Base-by-base conservation (phyloP, 129 eudicot species). In the Erigeron canadensis region DNA sequence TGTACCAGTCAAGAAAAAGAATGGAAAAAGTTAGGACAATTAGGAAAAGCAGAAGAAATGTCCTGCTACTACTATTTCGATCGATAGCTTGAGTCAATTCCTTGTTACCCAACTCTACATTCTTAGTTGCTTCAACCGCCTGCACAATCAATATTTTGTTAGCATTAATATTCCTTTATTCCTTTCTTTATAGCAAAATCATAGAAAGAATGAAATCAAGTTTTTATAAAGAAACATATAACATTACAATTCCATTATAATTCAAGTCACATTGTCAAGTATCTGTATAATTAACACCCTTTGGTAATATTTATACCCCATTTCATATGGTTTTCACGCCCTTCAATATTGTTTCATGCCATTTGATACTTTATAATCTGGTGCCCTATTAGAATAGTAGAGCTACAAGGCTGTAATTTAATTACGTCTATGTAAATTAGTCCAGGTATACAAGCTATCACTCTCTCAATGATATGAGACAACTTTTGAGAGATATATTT, bases 1-100 rank as follows among this genome's bases (percentile, higher is more conserved):
- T 87, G 68, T 89, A 93, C 98, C 98, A 93, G 80, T 93, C 98
- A 63, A 93, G 89, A 77, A 93, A 93, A 41, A 93, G 85, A 81
- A 89, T 66, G 15, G 96, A 81, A 55, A 93, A 84, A 4, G 95
- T 93, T 51, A 93, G 87, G 34, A 93, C 96, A 79, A 80, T 69
- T 10, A 89, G 74, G 59, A 87, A 93, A 69, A 89, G 87, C 86
- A 94, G 60, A 64, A 94, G 92, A 66, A 94, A 89, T 0, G 93
- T 87, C 73, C 96, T 86, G 85, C 98, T 94, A 80, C 97, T 81
- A 74, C 95, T 89, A 71, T 89, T 93, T 69, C 95, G 67, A 69
- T 87, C 86, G 39, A 93, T 87, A 65, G 96, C 98, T 80, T 89
- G 88, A 0, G 83, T 62, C 69, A 94, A 72, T 75, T 94, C 96